Base-by-base conservation (phyloP, 2,329 filamentous ascomycete species). In the Colletotrichum endophyticum region DNA sequence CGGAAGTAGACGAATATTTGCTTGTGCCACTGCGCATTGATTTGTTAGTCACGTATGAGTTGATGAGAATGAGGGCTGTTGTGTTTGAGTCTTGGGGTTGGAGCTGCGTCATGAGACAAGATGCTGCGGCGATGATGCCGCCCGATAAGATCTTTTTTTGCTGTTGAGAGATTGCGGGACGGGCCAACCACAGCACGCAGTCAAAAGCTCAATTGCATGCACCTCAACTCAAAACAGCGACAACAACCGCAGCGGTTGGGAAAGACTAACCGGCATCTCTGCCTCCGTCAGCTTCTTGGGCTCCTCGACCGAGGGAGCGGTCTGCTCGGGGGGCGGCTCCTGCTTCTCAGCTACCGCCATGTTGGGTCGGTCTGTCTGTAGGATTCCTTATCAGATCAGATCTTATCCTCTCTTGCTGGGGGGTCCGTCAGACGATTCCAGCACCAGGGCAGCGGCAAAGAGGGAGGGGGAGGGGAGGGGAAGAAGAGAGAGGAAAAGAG, bases 1-100 rank as follows among this genome's bases (percentile, higher is more conserved):
- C 84, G 84, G 78, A 89, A 87, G 79, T 86, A 89, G 66, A 80
- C 79, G 76, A 86, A 83, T 73, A 86, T 22, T 53, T 75, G 34
- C 49, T 75, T 72, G 68, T 63, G 34, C 13, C 70, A 27, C 68
- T 75, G 68, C 1, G 25, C 9, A 25, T 22, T 15, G 16, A 1
- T 0, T 19, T 8, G 32, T 72, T 19, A 61, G 32, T 19, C 11
- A n/a, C 15, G n/a, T 9, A 28, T 36, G 57, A 15, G 32, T 19
- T 1, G 9, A 27, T 27, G 25, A 34, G 16, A 44, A 44, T 39
- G 32, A 49, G 1, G 9, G 19, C 19, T 12, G 39, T n/a, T 49
- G 39, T 49, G 19, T n/a, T n/a, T n/a, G 9, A 49, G 39, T 49
- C 12, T 22, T 36, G 57, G 12, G 3, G 69, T 7, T 64, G 59